Percentiles rank a stretch among this genome's conserved stretches.
phyloP scores from a whole-genome alignment of 2,329 filamentous ascomycete genomes.

The Paraphoma sp. region DNA sequence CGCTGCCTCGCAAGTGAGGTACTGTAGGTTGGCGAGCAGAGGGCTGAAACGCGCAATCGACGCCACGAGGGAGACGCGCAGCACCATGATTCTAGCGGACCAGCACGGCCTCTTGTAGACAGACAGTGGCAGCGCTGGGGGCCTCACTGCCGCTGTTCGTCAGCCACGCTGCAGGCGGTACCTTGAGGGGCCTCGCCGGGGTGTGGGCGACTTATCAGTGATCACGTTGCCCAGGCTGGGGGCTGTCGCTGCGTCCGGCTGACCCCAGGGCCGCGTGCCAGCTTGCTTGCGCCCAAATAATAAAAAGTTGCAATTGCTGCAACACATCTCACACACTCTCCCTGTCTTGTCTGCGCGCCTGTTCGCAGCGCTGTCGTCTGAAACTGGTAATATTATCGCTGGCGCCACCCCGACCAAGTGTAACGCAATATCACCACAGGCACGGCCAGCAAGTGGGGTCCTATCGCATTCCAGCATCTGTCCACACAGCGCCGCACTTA shows the following conservation, averaged over 20 bases:
- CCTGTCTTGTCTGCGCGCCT: conserved; percentile 1
- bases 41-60: conserved; percentile 23
- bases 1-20: conserved; percentile 8
- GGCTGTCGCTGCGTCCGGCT: conserved; percentile 20
- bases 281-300: conserved; percentile 25
- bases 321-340: conserved; percentile 11
- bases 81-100: conserved; percentile 4
- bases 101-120: conserved; percentile 15
- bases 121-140: conserved; percentile 15
- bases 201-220: conserved; percentile 21
- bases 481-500: conserved; percentile 24
- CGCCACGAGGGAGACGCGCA: conserved; percentile 11
- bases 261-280: conserved; percentile 30
- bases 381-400: conserved; percentile 19
- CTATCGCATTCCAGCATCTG: conserved; percentile 35
- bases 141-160: conserved; percentile 11
- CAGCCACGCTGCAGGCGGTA: conserved; percentile 23
- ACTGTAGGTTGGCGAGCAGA: conserved; percentile 4
- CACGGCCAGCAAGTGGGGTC: conserved; percentile 29
- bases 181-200: conserved; percentile 20
- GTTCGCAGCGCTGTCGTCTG: conserved; percentile 4
- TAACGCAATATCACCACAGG: conserved; percentile 27
- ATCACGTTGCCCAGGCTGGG: conserved; percentile 26
- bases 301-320: conserved; percentile 25
- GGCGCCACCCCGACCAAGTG: conserved; percentile 15